Evolutionary conservation across 352 stramenopile species (phyloP), one percentile per base, ranked within the genome.

Genomic region (Phytophthora capsici): DNA sequence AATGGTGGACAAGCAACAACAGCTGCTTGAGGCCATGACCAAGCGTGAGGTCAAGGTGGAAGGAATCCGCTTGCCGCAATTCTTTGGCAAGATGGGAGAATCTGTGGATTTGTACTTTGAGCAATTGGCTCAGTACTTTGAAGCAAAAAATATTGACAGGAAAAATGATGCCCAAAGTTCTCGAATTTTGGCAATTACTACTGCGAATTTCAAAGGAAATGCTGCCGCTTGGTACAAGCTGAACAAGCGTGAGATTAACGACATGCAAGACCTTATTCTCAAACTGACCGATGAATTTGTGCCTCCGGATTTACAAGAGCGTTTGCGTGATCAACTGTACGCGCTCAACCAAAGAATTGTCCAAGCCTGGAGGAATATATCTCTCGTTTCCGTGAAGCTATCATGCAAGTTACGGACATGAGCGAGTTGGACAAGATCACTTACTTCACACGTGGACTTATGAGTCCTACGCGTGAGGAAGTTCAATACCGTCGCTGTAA

Each of bases 351-450:
- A 71, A 34, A 45, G 12, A 26, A 53, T 12, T 70, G 60, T 40
- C 45, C 26, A 14, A 34, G 28, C 36, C 26, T 75, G 41, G 22
- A 48, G 19, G 60, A 75, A n/a, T 75, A 71, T 52, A 36, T 71
- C 5, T 50, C 25, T 26, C 22, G 23, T 34, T 75, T 67, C 48
- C 60, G 66, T 28, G 17, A 36, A 20, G 14, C 40, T n/a, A 49
- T 66, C 6, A 61, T 54, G n/a, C 60, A 54, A 37, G 47, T 75
- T 22, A 59, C 46, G 22, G 61, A 75, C 6, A 71, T 75, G 38
- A 63, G 54, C 23, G 61, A 75, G 34, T 43, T 71, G 49, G 61
- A 75, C 55, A 66, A 61, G 32, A 56, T 71, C 16, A 75, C 50
- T 50, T 63, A 57, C 44, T 75, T 67, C 37, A 66, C 45, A 14